Conservation (phyloP, 2,329 filamentous ascomycete genomes). For the Xylaria sp. region DNA sequence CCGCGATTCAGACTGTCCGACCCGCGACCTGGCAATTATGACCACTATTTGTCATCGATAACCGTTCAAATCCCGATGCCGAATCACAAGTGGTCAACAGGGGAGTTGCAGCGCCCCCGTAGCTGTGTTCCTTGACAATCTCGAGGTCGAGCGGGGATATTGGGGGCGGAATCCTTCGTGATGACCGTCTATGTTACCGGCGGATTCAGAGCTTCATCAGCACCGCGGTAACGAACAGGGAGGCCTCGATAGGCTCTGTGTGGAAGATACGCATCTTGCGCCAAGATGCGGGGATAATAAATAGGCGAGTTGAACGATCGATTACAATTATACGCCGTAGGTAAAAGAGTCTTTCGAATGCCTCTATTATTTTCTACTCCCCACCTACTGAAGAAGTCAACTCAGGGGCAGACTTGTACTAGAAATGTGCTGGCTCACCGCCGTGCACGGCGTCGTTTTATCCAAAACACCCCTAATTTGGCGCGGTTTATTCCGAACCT, state of each 20-base stretch:
- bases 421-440: background rate
- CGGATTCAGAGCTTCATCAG: conserved; percentile 9
- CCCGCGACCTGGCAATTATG: conserved; percentile 5
- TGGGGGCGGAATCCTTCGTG: conserved; percentile 35
- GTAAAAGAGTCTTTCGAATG: conserved; percentile 15
- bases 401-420: background rate
- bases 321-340: too few relatives aligned
- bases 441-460: background rate
- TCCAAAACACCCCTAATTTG: background rate
- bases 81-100: conserved; percentile 12
- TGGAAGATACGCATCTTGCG: conserved; percentile 12
- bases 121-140: conserved; percentile 21
- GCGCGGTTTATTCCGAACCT: background rate
- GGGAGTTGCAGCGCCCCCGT: conserved; percentile 9
- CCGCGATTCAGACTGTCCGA: conserved; percentile 5
- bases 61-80: conserved; percentile 5
- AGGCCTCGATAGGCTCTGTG: conserved; percentile 9
- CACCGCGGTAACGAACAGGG: conserved; percentile 2
- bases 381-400: background rate
- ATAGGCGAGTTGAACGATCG: conserved; percentile 18
- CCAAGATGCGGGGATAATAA: conserved; percentile 22
- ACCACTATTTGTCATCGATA: conserved; percentile 1
- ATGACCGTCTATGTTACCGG: conserved; percentile 10
- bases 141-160: conserved; percentile 25
- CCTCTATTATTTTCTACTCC: conserved; percentile 1